These are phyloP conservation scores for Clathrus columnatus DNA, from an alignment of 768 basidiomycete species.

Conservation along the genomic window DNA sequence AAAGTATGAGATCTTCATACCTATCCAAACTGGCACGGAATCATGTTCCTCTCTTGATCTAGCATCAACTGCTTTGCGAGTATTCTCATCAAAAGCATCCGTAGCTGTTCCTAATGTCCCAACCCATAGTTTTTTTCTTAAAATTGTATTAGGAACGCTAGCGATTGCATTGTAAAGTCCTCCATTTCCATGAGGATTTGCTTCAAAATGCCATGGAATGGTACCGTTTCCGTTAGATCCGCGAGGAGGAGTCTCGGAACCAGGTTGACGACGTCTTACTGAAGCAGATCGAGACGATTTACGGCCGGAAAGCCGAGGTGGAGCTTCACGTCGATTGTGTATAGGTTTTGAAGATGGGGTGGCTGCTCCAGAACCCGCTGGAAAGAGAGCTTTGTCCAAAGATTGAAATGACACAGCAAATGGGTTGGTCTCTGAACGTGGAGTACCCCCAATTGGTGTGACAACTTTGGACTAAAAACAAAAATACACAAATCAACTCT, in stretches of 20 bases:
- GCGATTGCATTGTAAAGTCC: slow-evolving; percentile 74
- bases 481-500: neutral
- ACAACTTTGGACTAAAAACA: slow-evolving; percentile 29
- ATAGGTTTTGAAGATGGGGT: slow-evolving; percentile 35
- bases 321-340: slow-evolving; percentile 19
- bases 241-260: slow-evolving; percentile 12
- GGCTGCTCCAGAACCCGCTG: slow-evolving; percentile 12
- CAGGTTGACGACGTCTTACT: slow-evolving; percentile 33
- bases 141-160: slow-evolving; percentile 42
- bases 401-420: slow-evolving; percentile 35
- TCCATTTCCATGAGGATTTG: slow-evolving; percentile 73
- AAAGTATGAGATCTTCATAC: neutral
- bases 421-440: slow-evolving; percentile 44
- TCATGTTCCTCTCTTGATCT: slow-evolving; percentile 31
- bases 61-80: slow-evolving; percentile 47
- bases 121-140: slow-evolving; percentile 50
- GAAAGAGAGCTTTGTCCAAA: slow-evolving; percentile 11
- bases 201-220: slow-evolving; percentile 37
- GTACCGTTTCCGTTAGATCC: slow-evolving; percentile 6
- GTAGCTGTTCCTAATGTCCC: slow-evolving; percentile 70
- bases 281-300: slow-evolving; percentile 47
- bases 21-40: slow-evolving; percentile 63
- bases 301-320: slow-evolving; percentile 31
- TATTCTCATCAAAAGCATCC: slow-evolving; percentile 48
- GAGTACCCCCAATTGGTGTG: slow-evolving; percentile 33